Evolutionary conservation across 2,329 filamentous ascomycete genomes (phyloP).

Genomic region (Periconia sp.): DNA sequence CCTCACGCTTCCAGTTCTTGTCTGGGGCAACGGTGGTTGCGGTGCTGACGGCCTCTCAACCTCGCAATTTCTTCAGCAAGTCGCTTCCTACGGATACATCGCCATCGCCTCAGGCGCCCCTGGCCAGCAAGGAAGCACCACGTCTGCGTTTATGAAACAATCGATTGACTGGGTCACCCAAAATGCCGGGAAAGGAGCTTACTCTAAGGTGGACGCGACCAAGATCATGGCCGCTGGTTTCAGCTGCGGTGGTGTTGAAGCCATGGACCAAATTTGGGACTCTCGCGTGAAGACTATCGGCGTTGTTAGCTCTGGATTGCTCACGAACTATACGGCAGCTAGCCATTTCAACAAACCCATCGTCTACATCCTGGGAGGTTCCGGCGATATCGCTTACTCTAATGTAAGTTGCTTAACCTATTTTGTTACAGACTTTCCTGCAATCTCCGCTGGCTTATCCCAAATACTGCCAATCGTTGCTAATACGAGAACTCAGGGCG

Average conservation of each 20-base stretch:
- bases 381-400: constrained; percentile 18
- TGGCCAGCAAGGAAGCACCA: constrained; percentile 10
- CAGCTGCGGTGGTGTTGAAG: constrained; percentile 19
- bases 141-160: constrained; percentile 10
- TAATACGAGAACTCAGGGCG: constrained; percentile 7
- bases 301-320: constrained; percentile 16
- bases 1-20: constrained; percentile 19
- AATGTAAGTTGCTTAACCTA: constrained; percentile 14
- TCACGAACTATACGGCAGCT: constrained; percentile 12
- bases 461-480: background rate
- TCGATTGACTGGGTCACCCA: constrained; percentile 16
- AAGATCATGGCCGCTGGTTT: constrained; percentile 18
- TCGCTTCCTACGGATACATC: constrained; percentile 22
- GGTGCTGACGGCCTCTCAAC: constrained; percentile 15
- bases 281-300: constrained; percentile 15
- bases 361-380: constrained; percentile 17
- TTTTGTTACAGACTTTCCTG: background rate
- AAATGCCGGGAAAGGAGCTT: constrained; percentile 15
- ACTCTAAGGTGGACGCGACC: constrained; percentile 21
- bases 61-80: constrained; percentile 15
- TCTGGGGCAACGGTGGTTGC: constrained; percentile 30
- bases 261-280: constrained; percentile 16
- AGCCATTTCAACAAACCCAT: constrained; percentile 15
- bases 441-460: too few relatives aligned
- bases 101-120: constrained; percentile 20